Evolutionary conservation across 75 land plant genomes (phyloP), one percentile per base, ranked within the genome.

Genomic region (Picea sitchensis): DNA sequence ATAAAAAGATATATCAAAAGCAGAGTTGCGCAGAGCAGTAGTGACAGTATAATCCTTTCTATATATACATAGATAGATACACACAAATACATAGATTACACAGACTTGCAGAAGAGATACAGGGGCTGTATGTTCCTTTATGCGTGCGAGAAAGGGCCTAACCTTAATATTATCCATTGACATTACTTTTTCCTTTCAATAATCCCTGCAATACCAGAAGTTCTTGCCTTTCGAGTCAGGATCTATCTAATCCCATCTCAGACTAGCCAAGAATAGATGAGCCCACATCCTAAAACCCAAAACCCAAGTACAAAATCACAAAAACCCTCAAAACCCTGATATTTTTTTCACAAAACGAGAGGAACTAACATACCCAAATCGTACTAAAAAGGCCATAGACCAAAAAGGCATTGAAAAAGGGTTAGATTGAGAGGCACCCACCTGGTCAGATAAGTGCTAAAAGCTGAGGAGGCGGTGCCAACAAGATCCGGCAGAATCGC

Each of bases 391-490:
- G 34, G 18, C 41, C 20, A 17, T 4, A 8, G 20, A 41, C 20
- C 74, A 71, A 71, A 38, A 41, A 47, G 54, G 54, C 44, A 20
- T 41, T 2, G 3, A 41, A 8, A 67, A 44, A 38, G 12, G n/a
- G 21, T 20, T 44, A 3, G 9, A 71, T 20, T 69, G 13, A 41
- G 23, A 44, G 13, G 23, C 5, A 44, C 74, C 74, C 56, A 71
- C 74, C 74, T 71, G 74, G 74, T 71, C 56, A 71, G 54, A 71
- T 18, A 44, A 71, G 56, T 20, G 21, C 44, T 3, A 9, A 71
- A 9, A 44, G 74, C 74, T 41, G 8, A 44, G n/a, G 18, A 2
- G 71, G 41, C 18, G 44, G 71, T 38, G 14, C 71, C 71, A 67
- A n/a, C 11, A 9, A 71, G 74, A 71, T 44, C 54, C 44, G 5